These are phyloP conservation scores for Cutaneotrichosporon cyanovorans DNA, from an alignment of 1,284 basidiomycete species.

Conservation along the genomic window DNA sequence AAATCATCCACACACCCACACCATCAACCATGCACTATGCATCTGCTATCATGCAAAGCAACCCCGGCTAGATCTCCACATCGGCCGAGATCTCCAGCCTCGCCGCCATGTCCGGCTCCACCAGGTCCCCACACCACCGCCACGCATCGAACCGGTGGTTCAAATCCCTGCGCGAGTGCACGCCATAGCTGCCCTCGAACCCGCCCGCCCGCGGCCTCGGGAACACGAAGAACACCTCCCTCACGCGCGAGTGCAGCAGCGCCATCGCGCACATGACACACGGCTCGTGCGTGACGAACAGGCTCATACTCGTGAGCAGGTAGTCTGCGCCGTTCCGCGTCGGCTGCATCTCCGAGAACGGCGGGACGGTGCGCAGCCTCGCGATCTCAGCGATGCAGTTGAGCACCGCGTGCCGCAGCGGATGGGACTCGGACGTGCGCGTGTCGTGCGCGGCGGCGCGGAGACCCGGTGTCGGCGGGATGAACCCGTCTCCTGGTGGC, in stretches of 20 bases:
- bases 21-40: too few species aligned
- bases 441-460: slow-evolving; percentile 57
- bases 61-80: too few species aligned
- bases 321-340: slow-evolving; percentile 64
- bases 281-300: slow-evolving; percentile 88
- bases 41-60: too few species aligned
- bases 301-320: slow-evolving; percentile 67
- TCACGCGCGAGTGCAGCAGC: slow-evolving; percentile 78
- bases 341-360: slow-evolving; percentile 35
- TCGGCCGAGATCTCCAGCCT: slow-evolving; percentile 25
- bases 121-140: slow-evolving; percentile 30
- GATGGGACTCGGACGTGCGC: slow-evolving; percentile 59
- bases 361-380: slow-evolving; percentile 49
- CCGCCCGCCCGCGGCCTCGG: slow-evolving; percentile 56
- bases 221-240: slow-evolving; percentile 67
- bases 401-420: slow-evolving; percentile 72
- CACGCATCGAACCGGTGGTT: slow-evolving; percentile 74
- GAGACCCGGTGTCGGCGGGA: slow-evolving; percentile 44
- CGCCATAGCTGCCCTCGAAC: slow-evolving; percentile 49
- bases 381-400: slow-evolving; percentile 60
- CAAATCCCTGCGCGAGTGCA: slow-evolving; percentile 66
- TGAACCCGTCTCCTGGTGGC: slow-evolving; percentile 48
- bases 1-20: too few species aligned
- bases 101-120: slow-evolving; percentile 11
- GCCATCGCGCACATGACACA: slow-evolving; percentile 96